These are phyloP conservation scores for Penicillium mononematosum DNA, from an alignment of 495 filamentous ascomycete species.

Conservation along the genomic window DNA sequence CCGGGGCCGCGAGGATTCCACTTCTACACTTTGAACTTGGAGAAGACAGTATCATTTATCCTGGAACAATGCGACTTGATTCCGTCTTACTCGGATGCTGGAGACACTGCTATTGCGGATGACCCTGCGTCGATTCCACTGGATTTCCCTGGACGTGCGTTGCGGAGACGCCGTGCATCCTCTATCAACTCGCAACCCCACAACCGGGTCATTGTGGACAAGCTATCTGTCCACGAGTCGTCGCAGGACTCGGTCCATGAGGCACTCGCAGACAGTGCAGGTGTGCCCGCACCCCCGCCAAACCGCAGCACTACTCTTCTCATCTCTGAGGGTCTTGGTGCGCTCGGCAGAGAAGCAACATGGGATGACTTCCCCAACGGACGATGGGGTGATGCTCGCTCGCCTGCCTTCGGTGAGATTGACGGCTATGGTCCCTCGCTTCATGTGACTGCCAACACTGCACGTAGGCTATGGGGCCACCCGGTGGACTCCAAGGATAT, in stretches of 20 bases:
- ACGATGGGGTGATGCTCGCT: conserved; percentile 89
- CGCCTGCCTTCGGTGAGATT: conserved; percentile 90
- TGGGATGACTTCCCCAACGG: conserved; percentile 99
- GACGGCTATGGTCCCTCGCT: conserved; percentile 92
- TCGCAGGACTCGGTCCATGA: conserved; percentile 51
- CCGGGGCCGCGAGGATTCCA: conserved; percentile 77
- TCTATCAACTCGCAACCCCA: conserved; percentile 61
- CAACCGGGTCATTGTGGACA: conserved; percentile 80
- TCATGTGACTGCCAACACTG: conserved; percentile 75
- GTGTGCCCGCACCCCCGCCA: conserved; percentile 39
- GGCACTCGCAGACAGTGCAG: conserved; percentile 51
- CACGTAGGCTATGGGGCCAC: conserved; percentile 78
- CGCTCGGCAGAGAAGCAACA: conserved; percentile 91
- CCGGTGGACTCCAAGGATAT: conserved; percentile 69
- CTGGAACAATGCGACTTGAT: conserved; percentile 85
- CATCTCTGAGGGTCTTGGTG: conserved; percentile 87
- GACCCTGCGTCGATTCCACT: conserved; percentile 40
- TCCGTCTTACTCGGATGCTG: conserved; percentile 46
- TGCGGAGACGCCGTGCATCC: conserved; percentile 45
- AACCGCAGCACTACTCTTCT: conserved; percentile 78
- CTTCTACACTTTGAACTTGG: conserved; percentile 95
- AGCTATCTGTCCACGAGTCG: conserved; percentile 34
- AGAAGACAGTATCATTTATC: conserved; percentile 93
- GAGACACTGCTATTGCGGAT: conserved; percentile 41
- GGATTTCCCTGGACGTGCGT: conserved; percentile 30